A percentile compares a stretch with the other conserved stretches of the same genome.
Conservation (phyloP, 768 basidiomycete species). For the Piloderma croceum region DNA sequence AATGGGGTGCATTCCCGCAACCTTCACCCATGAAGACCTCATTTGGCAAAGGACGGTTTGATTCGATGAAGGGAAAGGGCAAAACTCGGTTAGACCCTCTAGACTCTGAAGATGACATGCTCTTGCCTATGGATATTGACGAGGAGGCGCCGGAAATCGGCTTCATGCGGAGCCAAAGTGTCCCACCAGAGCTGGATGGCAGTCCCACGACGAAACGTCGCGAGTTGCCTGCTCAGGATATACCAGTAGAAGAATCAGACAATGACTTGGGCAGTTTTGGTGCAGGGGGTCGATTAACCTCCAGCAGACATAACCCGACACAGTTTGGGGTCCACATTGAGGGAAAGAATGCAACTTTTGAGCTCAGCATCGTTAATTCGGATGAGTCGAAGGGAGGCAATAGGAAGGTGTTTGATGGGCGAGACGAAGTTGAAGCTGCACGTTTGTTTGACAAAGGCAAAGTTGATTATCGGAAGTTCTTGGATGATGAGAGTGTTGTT, state of each 20-base stretch:
- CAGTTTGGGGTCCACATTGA: constrained; percentile 63
- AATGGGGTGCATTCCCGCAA: constrained; percentile 88
- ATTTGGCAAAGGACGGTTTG: constrained; percentile 39
- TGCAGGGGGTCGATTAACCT: constrained; percentile 50
- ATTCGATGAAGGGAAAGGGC: constrained; percentile 17
- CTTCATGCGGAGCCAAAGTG: constrained; percentile 47
- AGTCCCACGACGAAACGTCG: constrained; percentile 27
- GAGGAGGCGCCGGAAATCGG: constrained; percentile 17
- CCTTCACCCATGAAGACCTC: constrained; percentile 59
- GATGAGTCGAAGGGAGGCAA: constrained; percentile 17
- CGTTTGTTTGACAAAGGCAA: constrained; percentile 53
- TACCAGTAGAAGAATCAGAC: constrained; percentile 14
- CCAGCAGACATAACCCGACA: constrained; percentile 54
- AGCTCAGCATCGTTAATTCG: constrained; percentile 58
- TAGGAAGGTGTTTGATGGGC: constrained; percentile 23
- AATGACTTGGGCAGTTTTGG: constrained; percentile 31
- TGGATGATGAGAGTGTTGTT: constrained; percentile 59
- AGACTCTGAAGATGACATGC: constrained; percentile 23
- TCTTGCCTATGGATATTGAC: no score
- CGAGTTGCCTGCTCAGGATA: constrained; percentile 10
- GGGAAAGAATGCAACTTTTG: constrained; percentile 56
- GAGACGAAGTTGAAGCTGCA: constrained; percentile 50
- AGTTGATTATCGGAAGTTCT: constrained; percentile 59
- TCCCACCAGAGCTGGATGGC: constrained; percentile 48
- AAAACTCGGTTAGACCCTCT: constrained; percentile 11